Percentiles rank a stretch among this genome's conserved stretches.
Conservation (phyloP, 768 basidiomycete genomes). For the Kwoniella botswanensis region DNA sequence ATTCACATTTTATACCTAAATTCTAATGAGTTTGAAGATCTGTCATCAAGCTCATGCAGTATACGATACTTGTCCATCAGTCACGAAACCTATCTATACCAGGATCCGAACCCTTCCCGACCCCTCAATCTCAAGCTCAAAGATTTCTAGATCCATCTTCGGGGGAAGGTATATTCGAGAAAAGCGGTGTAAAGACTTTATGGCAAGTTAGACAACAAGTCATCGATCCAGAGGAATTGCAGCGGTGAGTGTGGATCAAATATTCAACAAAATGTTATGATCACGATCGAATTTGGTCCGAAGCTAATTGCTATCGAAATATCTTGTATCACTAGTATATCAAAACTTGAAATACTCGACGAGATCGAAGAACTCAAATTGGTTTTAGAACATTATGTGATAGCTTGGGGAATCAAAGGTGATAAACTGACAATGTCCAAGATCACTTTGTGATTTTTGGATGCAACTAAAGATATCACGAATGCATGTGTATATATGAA, state of each 20-base stretch:
- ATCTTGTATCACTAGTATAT: slow-evolving; percentile 64
- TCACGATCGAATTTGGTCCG: background rate
- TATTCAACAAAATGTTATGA: background rate
- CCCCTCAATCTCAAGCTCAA: slow-evolving; percentile 64
- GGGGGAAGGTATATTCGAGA: slow-evolving; percentile 62
- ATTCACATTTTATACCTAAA: background rate
- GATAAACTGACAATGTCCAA: background rate
- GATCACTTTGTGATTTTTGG: background rate
- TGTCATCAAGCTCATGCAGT: background rate
- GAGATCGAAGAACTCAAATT: slow-evolving; percentile 94
- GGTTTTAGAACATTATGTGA: slow-evolving; percentile 84
- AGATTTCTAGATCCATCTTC: slow-evolving; percentile 64
- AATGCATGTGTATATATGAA: slow-evolving; percentile 16
- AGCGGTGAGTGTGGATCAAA: slow-evolving; percentile 51
- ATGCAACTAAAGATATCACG: background rate
- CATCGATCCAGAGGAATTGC: slow-evolving; percentile 49
- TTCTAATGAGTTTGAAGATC: too few relatives aligned
- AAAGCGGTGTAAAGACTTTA: slow-evolving; percentile 68
- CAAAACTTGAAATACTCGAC: slow-evolving; percentile 82
- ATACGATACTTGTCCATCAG: slow-evolving; percentile 58
- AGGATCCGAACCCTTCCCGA: slow-evolving; percentile 70
- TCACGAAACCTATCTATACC: slow-evolving; percentile 74
- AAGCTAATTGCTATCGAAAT: background rate
- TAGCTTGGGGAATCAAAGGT: slow-evolving; percentile 70
- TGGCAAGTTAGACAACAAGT: slow-evolving; percentile 67